Base-by-base conservation (phyloP, 2,329 filamentous ascomycete genomes). In the Diplodia scrobiculata region DNA sequence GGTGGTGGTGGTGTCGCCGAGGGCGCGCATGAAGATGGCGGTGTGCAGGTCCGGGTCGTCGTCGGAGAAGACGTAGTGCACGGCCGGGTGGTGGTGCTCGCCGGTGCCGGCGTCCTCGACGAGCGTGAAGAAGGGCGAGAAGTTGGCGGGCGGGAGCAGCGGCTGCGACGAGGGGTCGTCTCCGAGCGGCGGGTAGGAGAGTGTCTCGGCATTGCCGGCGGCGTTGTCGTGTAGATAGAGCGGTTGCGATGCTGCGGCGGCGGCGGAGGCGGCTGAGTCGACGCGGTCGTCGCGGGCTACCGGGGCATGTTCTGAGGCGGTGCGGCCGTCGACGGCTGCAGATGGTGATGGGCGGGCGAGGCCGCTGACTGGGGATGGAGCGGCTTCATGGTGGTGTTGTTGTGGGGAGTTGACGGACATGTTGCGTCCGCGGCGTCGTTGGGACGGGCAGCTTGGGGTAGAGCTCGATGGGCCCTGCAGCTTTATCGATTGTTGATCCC, bases 51-150 rank as follows among this genome's bases (percentile, higher is more conserved):
- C 90, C 1, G 88, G 86, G 74, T 97, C 92, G 78, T 98, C 95
- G 77, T 98, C 93, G 71, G 87, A 86, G 80, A 99, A 98, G 73
- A 98, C 85, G 80, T 98, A 98, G 79, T 94, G 92, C 1, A 97
- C 87, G 63, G 86, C 87, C 1, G 94, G 95, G 75, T 98, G 93
- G 72, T 91, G 84, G 68, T 91, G 90, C 53, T 91, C 86, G 71
- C 87, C 84, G 9, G 86, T 88, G n/a, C 86, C 84, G 11, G 84
- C 79, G 76, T 97, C 92, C 73, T 91, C 87, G 69, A 98, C 83
- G 50, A 97, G 82, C 0, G 91, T 90, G 81, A 97, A 97, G 81
- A 97, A 89, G 2, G 92, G 91, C 52, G 87, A 84, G 77, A 96
- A 94, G 52, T 65, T 65, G 63, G 63, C 52, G 17, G 63, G 63